Evolutionary conservation across 2,329 filamentous ascomycete genomes (phyloP).

Genomic region (Elsinoe australis): DNA sequence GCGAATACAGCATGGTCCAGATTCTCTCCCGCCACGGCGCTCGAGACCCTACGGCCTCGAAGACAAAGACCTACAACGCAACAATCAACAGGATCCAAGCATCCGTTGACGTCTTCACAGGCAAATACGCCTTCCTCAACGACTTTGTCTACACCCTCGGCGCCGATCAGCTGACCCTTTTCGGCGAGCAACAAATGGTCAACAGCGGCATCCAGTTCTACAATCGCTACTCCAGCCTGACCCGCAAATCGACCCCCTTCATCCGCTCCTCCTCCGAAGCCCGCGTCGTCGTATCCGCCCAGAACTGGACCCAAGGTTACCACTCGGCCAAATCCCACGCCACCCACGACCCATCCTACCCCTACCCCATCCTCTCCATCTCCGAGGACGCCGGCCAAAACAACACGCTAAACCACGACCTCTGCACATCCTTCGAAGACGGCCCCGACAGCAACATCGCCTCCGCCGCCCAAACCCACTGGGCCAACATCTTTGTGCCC

Average conservation of each 20-base stretch:
- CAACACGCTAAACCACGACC: constrained; percentile 71
- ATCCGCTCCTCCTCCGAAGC: constrained; percentile 62
- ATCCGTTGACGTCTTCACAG: constrained; percentile 48
- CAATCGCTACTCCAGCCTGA: constrained; percentile 59
- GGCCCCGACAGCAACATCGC: constrained; percentile 46
- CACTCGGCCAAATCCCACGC: constrained; percentile 47
- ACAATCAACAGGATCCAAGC: constrained; percentile 60
- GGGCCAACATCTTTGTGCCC: constrained; percentile 56
- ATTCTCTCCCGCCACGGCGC: constrained; percentile 79
- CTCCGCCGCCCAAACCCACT: constrained; percentile 47
- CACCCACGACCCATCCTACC: constrained; percentile 38
- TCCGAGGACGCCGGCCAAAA: constrained; percentile 61
- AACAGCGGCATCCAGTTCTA: constrained; percentile 73
- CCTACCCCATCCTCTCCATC: constrained; percentile 57
- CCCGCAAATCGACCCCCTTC: constrained; percentile 55
- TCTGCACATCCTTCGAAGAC: constrained; percentile 63
- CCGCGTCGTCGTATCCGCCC: constrained; percentile 66
- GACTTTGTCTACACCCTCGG: constrained; percentile 65
- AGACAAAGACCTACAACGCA: constrained; percentile 55
- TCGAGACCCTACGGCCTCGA: constrained; percentile 65
- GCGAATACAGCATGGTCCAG: constrained; percentile 70
- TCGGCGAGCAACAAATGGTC: constrained; percentile 62
- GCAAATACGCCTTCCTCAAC: constrained; percentile 61
- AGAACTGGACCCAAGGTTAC: constrained; percentile 69
- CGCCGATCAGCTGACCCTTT: constrained; percentile 58